phyloP scores from a whole-genome alignment of 331 rosid genomes.

The Arachis monticola region DNA sequence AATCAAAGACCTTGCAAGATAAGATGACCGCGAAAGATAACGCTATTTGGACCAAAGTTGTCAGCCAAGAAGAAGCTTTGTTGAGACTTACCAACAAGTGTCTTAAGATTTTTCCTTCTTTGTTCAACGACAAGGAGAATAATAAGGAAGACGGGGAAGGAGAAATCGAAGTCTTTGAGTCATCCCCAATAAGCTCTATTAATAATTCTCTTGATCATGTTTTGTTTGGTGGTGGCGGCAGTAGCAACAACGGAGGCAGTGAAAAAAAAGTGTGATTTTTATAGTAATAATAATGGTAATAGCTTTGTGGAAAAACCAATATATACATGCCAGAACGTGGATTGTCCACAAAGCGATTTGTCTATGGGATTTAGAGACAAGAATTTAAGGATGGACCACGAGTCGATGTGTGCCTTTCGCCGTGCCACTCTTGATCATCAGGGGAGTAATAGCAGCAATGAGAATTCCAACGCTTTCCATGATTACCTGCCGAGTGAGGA shows the following conservation, averaged over 20 bases:
- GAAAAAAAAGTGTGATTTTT: slow-evolving; percentile 41
- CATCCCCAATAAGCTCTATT: background rate
- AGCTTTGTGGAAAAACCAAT: background rate
- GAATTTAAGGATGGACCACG: slow-evolving; percentile 40
- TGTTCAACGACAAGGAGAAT: background rate
- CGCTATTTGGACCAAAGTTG: slow-evolving; percentile 83
- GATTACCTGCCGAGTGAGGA: slow-evolving; percentile 7
- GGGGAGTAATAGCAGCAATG: background rate
- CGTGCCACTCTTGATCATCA: background rate
- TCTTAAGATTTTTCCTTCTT: slow-evolving; percentile 39
- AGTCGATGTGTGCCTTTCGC: slow-evolving; percentile 6
- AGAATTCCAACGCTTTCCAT: background rate
- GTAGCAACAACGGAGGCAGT: slow-evolving; percentile 16
- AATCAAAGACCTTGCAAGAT: slow-evolving; percentile 87
- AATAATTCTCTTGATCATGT: background rate
- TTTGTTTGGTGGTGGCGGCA: background rate
- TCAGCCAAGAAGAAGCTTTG: slow-evolving; percentile 79
- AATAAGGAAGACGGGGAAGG: background rate
- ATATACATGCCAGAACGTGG: slow-evolving; percentile 31
- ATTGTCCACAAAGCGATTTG: slow-evolving; percentile 34
- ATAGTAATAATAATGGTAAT: background rate
- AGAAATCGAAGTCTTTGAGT: slow-evolving; percentile 1
- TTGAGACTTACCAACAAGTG: slow-evolving; percentile 33
- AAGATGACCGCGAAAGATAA: slow-evolving; percentile 98
- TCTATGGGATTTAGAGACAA: slow-evolving; percentile 42